Evolutionary conservation across 805 yeast species (phyloP), one percentile per base, ranked within the genome.

Genomic region (Yarrowia sp.): DNA sequence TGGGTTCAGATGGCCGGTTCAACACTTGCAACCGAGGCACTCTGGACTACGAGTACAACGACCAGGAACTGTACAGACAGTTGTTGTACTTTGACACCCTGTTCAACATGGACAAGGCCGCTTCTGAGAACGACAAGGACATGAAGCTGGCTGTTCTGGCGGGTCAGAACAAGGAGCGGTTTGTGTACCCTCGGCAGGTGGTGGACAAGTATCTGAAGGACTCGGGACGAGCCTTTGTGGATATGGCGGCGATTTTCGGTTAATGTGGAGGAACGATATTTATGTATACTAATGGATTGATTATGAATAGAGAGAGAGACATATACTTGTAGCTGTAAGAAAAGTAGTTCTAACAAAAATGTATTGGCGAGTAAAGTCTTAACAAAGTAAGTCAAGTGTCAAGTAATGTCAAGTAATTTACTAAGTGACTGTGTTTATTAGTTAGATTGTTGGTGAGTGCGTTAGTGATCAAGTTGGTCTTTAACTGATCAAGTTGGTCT

Each of bases 151-250:
- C 79, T 69, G 78, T 68, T 26, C 79, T 91, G 50, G 88, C 90
- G 0, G 97, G 90, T 75, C 97, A 90, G 74, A 93, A 92, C 75
- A 81, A 92, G 66, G 86, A 80, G 12, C 74, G 85, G 22, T 89
- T 92, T 73, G 84, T 77, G 16, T 73, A 78, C 7, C 85, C 86
- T 71, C 82, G 84, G 58, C 80, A 81, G 11, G 88, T 91, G 1
- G 90, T 90, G 0, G 85, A 86, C 72, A 87, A 87, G 77, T 94
- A 93, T 74, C 79, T 94, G 72, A 82, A 82, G 65, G 90, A 90
- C 71, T 90, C 94, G 79, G 98, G 97, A 5, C 87, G 97, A 72
- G 83, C 97, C 63, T 92, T 87, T 77, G 98, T 93, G 64, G 90
- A 91, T 76, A 87, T 94, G 90, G 87, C 87, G 9, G 80, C 85